Conservation (phyloP, 23 red algal genomes). For the Gracilaria vermiculophylla region DNA sequence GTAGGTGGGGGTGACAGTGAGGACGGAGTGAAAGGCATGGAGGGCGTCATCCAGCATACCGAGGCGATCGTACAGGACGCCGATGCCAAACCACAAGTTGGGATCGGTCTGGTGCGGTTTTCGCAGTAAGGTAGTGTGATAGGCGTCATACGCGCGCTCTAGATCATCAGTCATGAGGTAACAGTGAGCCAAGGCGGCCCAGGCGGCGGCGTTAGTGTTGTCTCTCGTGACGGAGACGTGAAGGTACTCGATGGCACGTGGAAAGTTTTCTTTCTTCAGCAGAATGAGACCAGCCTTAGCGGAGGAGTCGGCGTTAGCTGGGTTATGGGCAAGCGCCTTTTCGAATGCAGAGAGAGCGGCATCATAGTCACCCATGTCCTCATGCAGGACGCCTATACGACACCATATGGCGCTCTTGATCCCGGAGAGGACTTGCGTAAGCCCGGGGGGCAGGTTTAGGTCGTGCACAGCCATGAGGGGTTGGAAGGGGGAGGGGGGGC, state of each 20-base stretch:
- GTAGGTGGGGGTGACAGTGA: constrained; percentile 41
- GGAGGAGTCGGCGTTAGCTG: not conserved
- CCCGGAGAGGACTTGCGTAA: constrained; percentile 25
- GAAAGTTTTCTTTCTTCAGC: constrained; percentile 29
- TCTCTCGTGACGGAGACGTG: constrained; percentile 4
- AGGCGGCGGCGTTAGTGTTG: constrained; percentile 21
- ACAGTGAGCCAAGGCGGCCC: constrained; percentile 27
- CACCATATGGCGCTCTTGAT: constrained; percentile 38
- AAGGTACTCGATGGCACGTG: constrained; percentile 16
- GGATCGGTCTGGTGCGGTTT: constrained; percentile 33
- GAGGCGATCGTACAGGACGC: constrained; percentile 61
- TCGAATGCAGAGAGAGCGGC: constrained; percentile 34
- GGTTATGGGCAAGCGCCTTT: not conserved
- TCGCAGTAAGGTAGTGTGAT: constrained; percentile 55
- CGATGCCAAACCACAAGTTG: constrained; percentile 73
- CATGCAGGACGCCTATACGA: constrained; percentile 17
- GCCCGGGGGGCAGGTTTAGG: not conserved
- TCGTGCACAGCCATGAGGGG: constrained; percentile 4
- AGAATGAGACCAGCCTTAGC: constrained; percentile 25
- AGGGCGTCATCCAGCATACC: constrained; percentile 53
- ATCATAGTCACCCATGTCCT: constrained; percentile 27
- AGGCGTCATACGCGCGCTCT: constrained; percentile 66
- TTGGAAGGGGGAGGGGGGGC: no score
- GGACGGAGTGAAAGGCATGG: constrained; percentile 38
- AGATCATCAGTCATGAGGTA: constrained; percentile 65